phyloP scores from a whole-genome alignment of 2,329 filamentous ascomycete species.

The Lachnellula arida region DNA sequence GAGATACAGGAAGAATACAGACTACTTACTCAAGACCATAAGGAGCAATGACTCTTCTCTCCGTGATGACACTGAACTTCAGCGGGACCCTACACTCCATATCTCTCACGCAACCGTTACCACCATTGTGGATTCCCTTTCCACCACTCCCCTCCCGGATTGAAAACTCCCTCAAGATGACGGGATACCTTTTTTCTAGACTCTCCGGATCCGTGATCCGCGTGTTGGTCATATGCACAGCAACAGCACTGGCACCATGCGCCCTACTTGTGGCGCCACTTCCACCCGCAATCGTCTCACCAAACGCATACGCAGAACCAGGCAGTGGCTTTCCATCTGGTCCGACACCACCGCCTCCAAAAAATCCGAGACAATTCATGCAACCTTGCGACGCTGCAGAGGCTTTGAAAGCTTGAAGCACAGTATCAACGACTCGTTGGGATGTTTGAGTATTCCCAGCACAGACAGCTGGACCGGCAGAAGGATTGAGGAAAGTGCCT shows the following conservation, averaged over 20 bases:
- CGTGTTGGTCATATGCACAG: slow-evolving; percentile 24
- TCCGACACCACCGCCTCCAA: slow-evolving; percentile 63
- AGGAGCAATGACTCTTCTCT: slow-evolving; percentile 67
- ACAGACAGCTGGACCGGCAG: slow-evolving; percentile 62
- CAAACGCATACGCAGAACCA: slow-evolving; percentile 62
- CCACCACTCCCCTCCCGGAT: slow-evolving; percentile 21
- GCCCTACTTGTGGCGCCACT: slow-evolving; percentile 19
- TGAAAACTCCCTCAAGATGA: slow-evolving; percentile 20
- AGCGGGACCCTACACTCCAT: slow-evolving; percentile 49
- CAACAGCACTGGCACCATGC: slow-evolving; percentile 18
- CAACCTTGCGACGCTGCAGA: slow-evolving; percentile 73
- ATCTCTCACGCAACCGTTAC: slow-evolving; percentile 20
- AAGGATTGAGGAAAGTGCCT: slow-evolving; percentile 65
- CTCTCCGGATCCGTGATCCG: slow-evolving; percentile 23
- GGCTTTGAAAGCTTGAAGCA: slow-evolving; percentile 71
- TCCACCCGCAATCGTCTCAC: slow-evolving; percentile 24
- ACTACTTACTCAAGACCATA: slow-evolving; percentile 60
- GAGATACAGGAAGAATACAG: too few relatives aligned
- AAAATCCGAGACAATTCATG: slow-evolving; percentile 75
- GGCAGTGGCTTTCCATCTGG: slow-evolving; percentile 52
- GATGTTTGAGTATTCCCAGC: slow-evolving; percentile 76
- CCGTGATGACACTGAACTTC: slow-evolving; percentile 37
- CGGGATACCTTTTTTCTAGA: slow-evolving; percentile 25
- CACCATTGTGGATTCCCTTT: slow-evolving; percentile 15
- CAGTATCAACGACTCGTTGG: slow-evolving; percentile 74